A percentile compares a stretch with the other conserved stretches of the same genome.
phyloP scores from a whole-genome alignment of 495 filamentous ascomycete species.

The Trichoderma orchidacearum region DNA sequence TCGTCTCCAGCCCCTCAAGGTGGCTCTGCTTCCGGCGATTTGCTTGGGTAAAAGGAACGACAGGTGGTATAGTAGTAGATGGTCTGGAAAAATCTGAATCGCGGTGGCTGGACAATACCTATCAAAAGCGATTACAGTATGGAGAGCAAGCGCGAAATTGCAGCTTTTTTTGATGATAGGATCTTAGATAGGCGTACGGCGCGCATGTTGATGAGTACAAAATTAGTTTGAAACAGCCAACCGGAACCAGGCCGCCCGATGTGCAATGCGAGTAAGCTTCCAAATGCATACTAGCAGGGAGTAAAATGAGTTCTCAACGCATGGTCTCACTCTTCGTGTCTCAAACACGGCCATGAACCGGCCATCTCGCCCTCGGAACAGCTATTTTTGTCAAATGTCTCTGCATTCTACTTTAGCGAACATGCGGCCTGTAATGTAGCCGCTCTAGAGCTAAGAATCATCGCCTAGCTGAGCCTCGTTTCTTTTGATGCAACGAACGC shows the following conservation, averaged over 20 bases:
- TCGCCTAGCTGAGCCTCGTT: background rate
- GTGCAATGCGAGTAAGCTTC: too few species aligned
- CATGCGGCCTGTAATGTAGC: background rate
- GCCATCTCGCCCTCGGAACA: background rate
- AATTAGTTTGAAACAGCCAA: background rate
- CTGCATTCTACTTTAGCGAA: background rate
- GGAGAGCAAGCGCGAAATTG: background rate
- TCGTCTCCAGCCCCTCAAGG: constrained; percentile 3
- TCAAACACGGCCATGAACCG: background rate
- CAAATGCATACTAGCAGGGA: background rate
- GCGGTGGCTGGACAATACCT: background rate
- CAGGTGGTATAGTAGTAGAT: background rate
- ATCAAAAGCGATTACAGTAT: background rate
- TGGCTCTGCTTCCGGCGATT: constrained; percentile 18
- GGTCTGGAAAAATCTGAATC: constrained; percentile 1
- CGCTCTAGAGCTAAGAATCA: background rate
- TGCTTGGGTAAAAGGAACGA: constrained; percentile 24
- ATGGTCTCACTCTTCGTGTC: background rate
- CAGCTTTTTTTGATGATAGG: background rate
- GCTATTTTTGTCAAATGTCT: background rate
- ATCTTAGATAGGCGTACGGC: constrained; percentile 1
- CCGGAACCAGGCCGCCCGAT: background rate
- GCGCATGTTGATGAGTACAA: background rate
- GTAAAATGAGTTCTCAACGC: background rate
- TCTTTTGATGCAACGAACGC: background rate